These are phyloP conservation scores for Apiotrichum gracile DNA, from an alignment of 1,284 basidiomycete genomes.

Conservation along the genomic window DNA sequence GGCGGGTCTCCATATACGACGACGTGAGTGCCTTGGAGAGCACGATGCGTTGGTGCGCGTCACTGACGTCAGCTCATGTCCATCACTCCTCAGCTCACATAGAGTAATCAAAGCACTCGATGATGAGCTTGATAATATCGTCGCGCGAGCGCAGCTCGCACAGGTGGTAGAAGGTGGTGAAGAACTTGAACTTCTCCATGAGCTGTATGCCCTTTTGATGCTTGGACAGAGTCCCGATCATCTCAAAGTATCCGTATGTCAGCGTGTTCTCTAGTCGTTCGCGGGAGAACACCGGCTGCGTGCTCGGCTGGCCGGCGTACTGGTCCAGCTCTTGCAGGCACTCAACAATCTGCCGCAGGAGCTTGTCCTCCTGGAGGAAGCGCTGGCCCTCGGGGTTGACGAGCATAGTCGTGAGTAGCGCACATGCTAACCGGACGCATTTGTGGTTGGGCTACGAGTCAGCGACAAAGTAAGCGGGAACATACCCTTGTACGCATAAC, in stretches of 20 bases:
- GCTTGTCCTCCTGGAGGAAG: slow-evolving; percentile 80
- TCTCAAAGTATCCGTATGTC: slow-evolving; percentile 89
- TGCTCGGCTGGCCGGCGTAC: slow-evolving; percentile 47
- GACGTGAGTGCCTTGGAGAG: slow-evolving; percentile 90
- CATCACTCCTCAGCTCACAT: slow-evolving; percentile 53
- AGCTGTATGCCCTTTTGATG: slow-evolving; percentile 84
- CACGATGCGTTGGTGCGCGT: slow-evolving; percentile 85
- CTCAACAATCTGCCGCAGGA: slow-evolving; percentile 77
- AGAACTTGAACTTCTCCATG: slow-evolving; percentile 84
- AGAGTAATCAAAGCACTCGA: slow-evolving; percentile 85
- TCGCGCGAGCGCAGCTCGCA: slow-evolving; percentile 85
- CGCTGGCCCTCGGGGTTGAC: slow-evolving; percentile 74
- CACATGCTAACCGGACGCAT: slow-evolving; percentile 81
- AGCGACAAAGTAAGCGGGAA: slow-evolving; percentile 1
- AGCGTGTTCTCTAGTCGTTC: slow-evolving; percentile 75
- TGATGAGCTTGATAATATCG: slow-evolving; percentile 82
- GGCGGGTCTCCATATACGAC: slow-evolving; percentile 77
- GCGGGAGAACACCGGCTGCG: slow-evolving; percentile 76
- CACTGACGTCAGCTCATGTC: slow-evolving; percentile 51
- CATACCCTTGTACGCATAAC: slow-evolving; percentile 65
- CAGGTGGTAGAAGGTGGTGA: slow-evolving; percentile 90
- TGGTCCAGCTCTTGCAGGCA: slow-evolving; percentile 89
- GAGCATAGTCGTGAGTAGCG: slow-evolving; percentile 74
- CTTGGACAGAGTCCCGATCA: slow-evolving; percentile 86
- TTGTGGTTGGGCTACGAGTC: slow-evolving; percentile 60